Percentiles rank a stretch among this genome's conserved stretches.
Conservation (phyloP, 345 rosid genomes). For the Ricinus communis region DNA sequence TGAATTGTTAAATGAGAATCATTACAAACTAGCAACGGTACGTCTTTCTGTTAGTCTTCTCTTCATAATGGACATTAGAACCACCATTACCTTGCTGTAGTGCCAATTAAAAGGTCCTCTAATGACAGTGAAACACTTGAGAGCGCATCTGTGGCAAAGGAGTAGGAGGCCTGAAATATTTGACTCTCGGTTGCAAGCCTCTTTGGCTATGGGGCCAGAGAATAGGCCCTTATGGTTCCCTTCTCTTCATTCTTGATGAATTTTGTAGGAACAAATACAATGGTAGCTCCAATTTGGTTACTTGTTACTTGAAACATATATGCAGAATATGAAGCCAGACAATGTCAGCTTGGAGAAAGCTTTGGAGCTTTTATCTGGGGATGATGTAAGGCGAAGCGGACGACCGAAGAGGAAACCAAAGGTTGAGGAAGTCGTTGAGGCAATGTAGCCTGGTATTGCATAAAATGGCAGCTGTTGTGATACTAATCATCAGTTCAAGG, state of each 20-base stretch:
- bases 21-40: neutral
- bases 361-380: slow-evolving; percentile 60
- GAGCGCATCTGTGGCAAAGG: no score
- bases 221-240: no score
- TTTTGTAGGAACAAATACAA: neutral
- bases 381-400: slow-evolving; percentile 55
- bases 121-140: no score
- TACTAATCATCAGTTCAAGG: no score
- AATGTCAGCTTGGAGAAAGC: slow-evolving; percentile 75
- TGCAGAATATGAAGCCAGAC: slow-evolving; percentile 65
- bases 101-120: no score
- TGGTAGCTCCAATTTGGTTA: neutral
- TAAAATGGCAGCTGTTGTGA: neutral
- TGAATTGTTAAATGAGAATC: neutral
- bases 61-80: no score
- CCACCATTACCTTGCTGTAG: no score
- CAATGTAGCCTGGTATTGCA: neutral
- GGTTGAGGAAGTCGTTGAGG: slow-evolving; percentile 31
- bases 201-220: no score
- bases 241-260: neutral
- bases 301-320: slow-evolving; percentile 4
- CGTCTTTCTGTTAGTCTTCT: neutral
- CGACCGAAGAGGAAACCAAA: slow-evolving; percentile 62
- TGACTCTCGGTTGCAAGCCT: no score
- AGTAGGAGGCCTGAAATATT: no score